Base-by-base conservation (phyloP, 1,139 yeast species). In the Ashbya aceris region DNA sequence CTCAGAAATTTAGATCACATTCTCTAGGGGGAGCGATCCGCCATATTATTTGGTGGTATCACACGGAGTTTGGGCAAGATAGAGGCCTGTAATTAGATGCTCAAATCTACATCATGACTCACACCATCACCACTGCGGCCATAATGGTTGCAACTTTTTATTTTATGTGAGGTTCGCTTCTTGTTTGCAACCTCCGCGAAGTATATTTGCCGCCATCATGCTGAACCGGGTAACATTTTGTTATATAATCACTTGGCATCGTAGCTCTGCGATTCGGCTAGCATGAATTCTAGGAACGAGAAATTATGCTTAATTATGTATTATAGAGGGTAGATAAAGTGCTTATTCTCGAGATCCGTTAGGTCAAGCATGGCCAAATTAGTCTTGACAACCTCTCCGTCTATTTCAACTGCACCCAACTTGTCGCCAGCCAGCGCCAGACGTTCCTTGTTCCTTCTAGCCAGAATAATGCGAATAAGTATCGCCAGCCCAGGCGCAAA, bases 71-170 rank as follows among this genome's bases (percentile, higher is more conserved):
- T 79, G 38, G 79, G 74, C 38, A 79, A 58, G 29, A 79, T 76
- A 1, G 84, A 76, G 6, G 73, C 78, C 46, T 71, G 73, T 13
- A 77, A 71, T 2, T 74, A 70, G 17, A 68, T 64, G 14, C 76
- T 63, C 57, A 79, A 79, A 54, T 77, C 79, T 40, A 79, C 69
- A 45, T 77, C 83, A 39, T 85, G 70, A 9, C 74, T 54, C 7
- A 76, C 78, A 37, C 86, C 85, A 49, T 75, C 69, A 13, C 86
- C 86, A 27, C 86, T 85, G 2, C 44, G 51, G 23, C 23, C 23
- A 6, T 17, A 6, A 17, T 17, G 3, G 23, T 17, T 17, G 23
- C 23, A 17, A 17, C 5, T 17, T 17, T 3, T 17, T 17, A 17
- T 17, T 6, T 17, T 4, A 4, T 3, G 3, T 17, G 23, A 17